Percentiles rank a stretch among this genome's conserved stretches.
These are phyloP conservation scores for Pezicula radicicola DNA, from an alignment of 2,329 filamentous ascomycete genomes.

Conservation along the genomic window DNA sequence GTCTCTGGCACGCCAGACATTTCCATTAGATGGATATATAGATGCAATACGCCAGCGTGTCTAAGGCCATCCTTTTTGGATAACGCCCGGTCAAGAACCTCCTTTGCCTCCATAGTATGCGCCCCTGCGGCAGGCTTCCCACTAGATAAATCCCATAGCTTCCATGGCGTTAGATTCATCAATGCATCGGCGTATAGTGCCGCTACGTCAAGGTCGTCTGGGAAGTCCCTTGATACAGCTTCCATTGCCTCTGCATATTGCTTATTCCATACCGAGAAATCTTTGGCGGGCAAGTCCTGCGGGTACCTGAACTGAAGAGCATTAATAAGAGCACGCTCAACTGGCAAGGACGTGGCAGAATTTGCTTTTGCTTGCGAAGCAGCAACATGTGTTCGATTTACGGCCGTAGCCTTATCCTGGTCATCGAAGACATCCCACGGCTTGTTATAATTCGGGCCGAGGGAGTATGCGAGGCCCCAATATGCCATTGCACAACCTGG, in stretches of 20 bases:
- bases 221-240: conserved; percentile 47
- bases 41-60: conserved; percentile 70
- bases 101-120: conserved; percentile 55
- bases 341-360: conserved; percentile 34
- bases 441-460: conserved; percentile 78
- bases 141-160: conserved; percentile 58
- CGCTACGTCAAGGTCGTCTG: conserved; percentile 59
- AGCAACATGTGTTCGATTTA: conserved; percentile 45
- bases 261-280: conserved; percentile 53
- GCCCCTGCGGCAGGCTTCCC: conserved; percentile 53
- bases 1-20: conserved; percentile 67
- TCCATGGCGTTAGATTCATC: conserved; percentile 65
- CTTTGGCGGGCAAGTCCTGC: conserved; percentile 39
- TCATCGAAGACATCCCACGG: conserved; percentile 70
- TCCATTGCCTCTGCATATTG: conserved; percentile 62
- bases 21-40: conserved; percentile 77
- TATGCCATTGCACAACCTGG: conserved; percentile 57
- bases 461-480: conserved; percentile 68
- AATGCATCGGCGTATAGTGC: conserved; percentile 61
- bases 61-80: conserved; percentile 40
- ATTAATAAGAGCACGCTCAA: conserved; percentile 61
- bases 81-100: conserved; percentile 57
- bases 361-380: conserved; percentile 39
- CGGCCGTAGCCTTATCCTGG: conserved; percentile 50
- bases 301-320: conserved; percentile 64